Conservation (phyloP, 352 stramenopile genomes). For the Blastocystis sp. region DNA sequence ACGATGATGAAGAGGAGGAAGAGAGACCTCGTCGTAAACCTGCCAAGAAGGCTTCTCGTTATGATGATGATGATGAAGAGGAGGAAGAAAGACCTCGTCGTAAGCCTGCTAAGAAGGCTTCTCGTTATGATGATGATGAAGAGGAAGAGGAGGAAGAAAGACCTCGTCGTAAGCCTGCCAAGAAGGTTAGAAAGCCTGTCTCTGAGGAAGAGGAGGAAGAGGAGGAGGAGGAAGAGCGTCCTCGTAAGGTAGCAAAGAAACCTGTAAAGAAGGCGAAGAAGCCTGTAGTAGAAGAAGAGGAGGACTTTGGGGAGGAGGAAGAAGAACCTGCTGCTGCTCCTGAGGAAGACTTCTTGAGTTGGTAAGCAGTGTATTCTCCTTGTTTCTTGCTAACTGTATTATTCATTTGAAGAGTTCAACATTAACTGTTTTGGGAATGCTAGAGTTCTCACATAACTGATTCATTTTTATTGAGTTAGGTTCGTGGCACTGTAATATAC, state of each 20-base stretch:
- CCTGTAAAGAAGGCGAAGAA: slow-evolving; percentile 60
- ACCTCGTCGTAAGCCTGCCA: neutral
- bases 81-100: neutral
- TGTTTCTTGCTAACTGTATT: neutral
- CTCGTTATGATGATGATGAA: slow-evolving; percentile 9
- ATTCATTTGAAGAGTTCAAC: too few relatives aligned
- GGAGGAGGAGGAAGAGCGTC: slow-evolving; percentile 41
- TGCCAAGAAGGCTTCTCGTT: slow-evolving; percentile 26
- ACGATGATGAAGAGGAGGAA: slow-evolving; percentile 3
- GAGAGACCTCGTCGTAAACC: neutral
- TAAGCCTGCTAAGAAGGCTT: slow-evolving; percentile 26
- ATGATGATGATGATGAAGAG: slow-evolving; percentile 21
- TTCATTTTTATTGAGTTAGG: too few relatives aligned
- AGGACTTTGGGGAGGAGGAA: slow-evolving; percentile 11
- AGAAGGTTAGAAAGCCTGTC: neutral
- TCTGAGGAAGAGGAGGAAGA: neutral
- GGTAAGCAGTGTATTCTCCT: neutral
- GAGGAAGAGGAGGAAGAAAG: slow-evolving; percentile 20
- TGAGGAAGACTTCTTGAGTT: slow-evolving; percentile 28
- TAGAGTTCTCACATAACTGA: too few relatives aligned
- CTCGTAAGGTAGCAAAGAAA: slow-evolving; percentile 9
- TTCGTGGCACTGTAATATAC: too few relatives aligned
- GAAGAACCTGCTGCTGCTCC: neutral
- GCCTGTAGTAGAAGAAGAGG: slow-evolving; percentile 1
- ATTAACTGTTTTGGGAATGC: too few relatives aligned